Evolutionary conservation across 1,284 basidiomycete genomes (phyloP).

Genomic region (Pseudozyma pruni): DNA sequence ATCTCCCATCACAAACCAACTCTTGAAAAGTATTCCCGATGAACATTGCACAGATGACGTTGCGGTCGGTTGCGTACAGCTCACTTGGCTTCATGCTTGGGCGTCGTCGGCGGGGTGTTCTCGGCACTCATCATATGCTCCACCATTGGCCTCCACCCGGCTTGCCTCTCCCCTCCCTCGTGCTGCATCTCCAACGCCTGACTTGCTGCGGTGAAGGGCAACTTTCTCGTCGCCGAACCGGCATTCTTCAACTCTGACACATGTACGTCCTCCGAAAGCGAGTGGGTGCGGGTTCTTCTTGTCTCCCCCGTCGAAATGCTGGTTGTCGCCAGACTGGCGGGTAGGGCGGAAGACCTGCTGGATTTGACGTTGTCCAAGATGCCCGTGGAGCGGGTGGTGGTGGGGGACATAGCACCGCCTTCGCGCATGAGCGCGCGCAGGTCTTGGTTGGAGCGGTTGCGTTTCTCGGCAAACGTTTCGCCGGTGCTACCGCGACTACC

Average conservation of each 20-base stretch:
- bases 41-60: too few species aligned
- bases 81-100: constrained; percentile 19
- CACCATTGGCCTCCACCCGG: constrained; percentile 30
- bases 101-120: constrained; percentile 45
- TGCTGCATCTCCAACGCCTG: constrained; percentile 50
- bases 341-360: constrained; percentile 29
- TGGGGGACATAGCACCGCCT: constrained; percentile 52
- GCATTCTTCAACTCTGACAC: constrained; percentile 44
- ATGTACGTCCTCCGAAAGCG: constrained; percentile 50
- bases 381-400: constrained; percentile 18
- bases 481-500: constrained; percentile 37
- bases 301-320: constrained; percentile 24
- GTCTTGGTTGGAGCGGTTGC: constrained; percentile 56
- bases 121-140: constrained; percentile 54
- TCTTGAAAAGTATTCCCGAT: too few species aligned
- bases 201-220: constrained; percentile 47
- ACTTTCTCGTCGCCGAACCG: constrained; percentile 39
- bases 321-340: constrained; percentile 24
- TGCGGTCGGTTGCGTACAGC: too few species aligned
- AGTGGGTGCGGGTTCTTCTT: constrained; percentile 42
- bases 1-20: too few species aligned
- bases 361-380: constrained; percentile 26
- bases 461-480: constrained; percentile 61
- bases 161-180: constrained; percentile 27
- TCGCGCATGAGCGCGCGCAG: constrained; percentile 54